Conservation (phyloP, 1,139 yeast species). For the Sugiyamaella castrensis region DNA sequence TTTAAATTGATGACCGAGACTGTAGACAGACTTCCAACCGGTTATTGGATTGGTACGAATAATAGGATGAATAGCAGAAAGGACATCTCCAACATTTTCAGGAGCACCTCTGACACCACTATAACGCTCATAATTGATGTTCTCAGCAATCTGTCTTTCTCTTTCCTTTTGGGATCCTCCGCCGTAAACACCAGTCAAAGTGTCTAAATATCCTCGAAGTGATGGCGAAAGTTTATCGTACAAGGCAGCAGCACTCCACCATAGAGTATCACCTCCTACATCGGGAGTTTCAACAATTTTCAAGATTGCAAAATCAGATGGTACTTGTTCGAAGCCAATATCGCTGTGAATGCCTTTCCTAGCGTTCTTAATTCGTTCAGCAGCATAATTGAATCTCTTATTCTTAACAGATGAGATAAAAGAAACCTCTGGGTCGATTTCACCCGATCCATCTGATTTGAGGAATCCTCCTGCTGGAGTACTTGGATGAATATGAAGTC, state of each 20-base stretch:
- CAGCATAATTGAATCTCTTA: conserved; percentile 23
- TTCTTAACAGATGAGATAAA: conserved; percentile 29
- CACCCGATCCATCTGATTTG: conserved; percentile 18
- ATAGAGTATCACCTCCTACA: conserved; percentile 48
- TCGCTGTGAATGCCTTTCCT: conserved; percentile 45
- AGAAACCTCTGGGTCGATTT: conserved; percentile 29
- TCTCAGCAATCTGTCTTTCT: conserved; percentile 31
- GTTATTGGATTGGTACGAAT: conserved; percentile 50
- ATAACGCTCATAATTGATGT: conserved; percentile 40
- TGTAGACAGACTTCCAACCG: conserved; percentile 47
- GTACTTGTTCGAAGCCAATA: conserved; percentile 47
- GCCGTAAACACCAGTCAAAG: conserved; percentile 34
- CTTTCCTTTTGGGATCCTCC: conserved; percentile 32
- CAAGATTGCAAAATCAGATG: conserved; percentile 46
- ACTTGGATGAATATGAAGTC: conserved; percentile 48
- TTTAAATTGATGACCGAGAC: conserved; percentile 42
- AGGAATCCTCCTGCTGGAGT: conserved; percentile 34
- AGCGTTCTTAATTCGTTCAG: conserved; percentile 9
- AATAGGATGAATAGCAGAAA: conserved; percentile 42
- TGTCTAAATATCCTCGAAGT: conserved; percentile 43
- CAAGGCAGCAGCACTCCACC: conserved; percentile 49
- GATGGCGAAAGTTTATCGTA: conserved; percentile 47
- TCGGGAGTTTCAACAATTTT: conserved; percentile 45
- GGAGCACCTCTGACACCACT: conserved; percentile 38
- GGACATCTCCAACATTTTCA: conserved; percentile 33